Conservation (phyloP, 2,329 filamentous ascomycete species). For the Emmonsiellopsis sp. region DNA sequence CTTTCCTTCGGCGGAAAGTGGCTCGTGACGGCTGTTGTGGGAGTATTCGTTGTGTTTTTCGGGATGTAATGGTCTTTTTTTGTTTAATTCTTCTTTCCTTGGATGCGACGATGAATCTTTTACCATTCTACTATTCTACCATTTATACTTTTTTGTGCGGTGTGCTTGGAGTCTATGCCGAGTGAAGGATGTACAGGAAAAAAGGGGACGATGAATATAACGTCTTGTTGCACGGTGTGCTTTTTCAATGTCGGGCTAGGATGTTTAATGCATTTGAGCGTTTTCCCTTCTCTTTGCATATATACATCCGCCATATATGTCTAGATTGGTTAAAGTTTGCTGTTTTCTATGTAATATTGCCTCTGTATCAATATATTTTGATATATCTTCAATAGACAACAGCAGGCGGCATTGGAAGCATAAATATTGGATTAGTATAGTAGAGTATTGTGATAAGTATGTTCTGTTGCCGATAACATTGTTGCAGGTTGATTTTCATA, state of each 20-base stretch:
- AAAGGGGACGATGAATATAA: no score
- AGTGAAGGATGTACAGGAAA: no score
- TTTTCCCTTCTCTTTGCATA: neutral
- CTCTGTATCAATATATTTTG: no score
- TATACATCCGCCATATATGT: neutral
- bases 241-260: neutral
- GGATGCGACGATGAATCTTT: neutral
- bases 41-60: neutral
- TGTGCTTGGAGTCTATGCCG: neutral
- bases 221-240: neutral
- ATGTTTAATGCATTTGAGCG: neutral
- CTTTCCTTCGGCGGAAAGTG: neutral
- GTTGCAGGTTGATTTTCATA: no score
- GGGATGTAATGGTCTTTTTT: neutral
- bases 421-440: no score
- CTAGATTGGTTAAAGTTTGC: no score
- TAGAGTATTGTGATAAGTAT: no score
- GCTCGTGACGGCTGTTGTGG: neutral
- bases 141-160: neutral
- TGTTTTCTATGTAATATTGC: no score
- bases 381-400: no score
- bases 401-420: no score
- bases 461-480: no score
- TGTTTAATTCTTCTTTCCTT: neutral
- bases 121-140: no score